phyloP scores from a whole-genome alignment of 129 eudicot genomes.

The Sambucus nigra region DNA sequence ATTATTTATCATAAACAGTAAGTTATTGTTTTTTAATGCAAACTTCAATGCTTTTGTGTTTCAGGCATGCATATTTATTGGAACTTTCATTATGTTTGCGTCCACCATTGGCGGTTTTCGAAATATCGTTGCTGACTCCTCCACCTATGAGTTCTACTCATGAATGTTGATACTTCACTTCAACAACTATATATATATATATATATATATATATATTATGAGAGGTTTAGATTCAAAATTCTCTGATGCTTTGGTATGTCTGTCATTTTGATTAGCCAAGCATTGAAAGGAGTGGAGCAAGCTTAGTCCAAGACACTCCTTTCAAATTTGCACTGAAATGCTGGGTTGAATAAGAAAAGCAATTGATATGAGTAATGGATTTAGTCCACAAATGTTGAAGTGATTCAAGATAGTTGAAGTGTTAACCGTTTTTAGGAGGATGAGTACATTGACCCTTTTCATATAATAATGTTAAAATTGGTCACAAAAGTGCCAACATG shows the following conservation, averaged over 20 bases:
- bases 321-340: not conserved
- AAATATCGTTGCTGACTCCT: slow-evolving; percentile 60
- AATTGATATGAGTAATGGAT: not conserved
- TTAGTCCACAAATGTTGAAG: too few species aligned
- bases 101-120: slow-evolving; percentile 85
- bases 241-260: not conserved
- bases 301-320: not conserved
- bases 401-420: too few species aligned
- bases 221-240: too few species aligned
- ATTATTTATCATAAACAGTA: too few species aligned
- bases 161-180: slow-evolving; percentile 11
- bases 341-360: not conserved
- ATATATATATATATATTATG: too few species aligned
- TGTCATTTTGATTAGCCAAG: not conserved
- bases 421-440: not conserved
- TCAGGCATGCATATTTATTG: slow-evolving; percentile 75
- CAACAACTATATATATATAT: too few species aligned
- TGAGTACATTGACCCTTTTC: too few species aligned
- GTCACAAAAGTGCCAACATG: too few species aligned
- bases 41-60: too few species aligned
- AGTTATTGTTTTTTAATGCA: too few species aligned
- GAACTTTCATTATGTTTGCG: slow-evolving; percentile 72
- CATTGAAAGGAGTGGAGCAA: not conserved
- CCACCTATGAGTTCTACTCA: slow-evolving; percentile 62
- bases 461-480: too few species aligned